phyloP scores from a whole-genome alignment of 345 rosid genomes.

The Passiflora organensis region DNA sequence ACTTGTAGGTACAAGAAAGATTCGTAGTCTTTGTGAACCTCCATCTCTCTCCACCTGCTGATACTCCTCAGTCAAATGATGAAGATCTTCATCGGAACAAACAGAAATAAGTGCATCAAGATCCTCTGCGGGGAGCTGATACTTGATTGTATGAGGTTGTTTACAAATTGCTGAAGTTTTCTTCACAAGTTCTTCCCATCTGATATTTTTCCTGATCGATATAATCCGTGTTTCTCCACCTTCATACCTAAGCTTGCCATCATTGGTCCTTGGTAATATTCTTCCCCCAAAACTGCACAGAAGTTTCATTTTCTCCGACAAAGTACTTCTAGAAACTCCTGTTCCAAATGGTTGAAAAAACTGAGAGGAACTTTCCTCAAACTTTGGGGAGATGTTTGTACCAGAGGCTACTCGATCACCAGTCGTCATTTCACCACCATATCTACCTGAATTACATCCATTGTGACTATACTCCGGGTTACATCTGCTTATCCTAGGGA shows the following conservation, averaged over 20 bases:
- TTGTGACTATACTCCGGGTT: constrained; percentile 23
- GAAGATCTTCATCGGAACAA: constrained; percentile 79
- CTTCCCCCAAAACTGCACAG: constrained; percentile 86
- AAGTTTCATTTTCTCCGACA: constrained; percentile 50
- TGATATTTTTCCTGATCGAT: constrained; percentile 46
- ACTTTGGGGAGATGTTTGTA: constrained; percentile 7
- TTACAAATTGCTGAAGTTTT: constrained; percentile 62
- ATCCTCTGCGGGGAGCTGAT: constrained; percentile 94
- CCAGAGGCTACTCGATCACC: constrained; percentile 13
- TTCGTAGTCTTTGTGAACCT: constrained; percentile 64
- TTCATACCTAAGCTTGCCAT: constrained; percentile 78
- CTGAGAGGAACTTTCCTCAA: constrained; percentile 35
- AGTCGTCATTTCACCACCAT: constrained; percentile 14
- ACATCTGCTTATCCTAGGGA: constrained; percentile 19
- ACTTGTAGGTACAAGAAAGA: constrained; percentile 56
- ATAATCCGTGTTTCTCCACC: constrained; percentile 90
- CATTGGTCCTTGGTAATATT: constrained; percentile 73
- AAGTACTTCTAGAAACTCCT: constrained; percentile 26
- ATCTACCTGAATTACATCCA: constrained; percentile 17
- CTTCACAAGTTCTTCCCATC: constrained; percentile 54
- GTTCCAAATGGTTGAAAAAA: constrained; percentile 23
- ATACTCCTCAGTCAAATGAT: constrained; percentile 76
- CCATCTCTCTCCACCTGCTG: constrained; percentile 53
- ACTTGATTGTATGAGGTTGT: constrained; percentile 71
- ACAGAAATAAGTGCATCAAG: constrained; percentile 84